A percentile compares a stretch with the other conserved stretches of the same genome.
These are phyloP conservation scores for Neolentinus lepideus DNA, from an alignment of 1,284 basidiomycete genomes.

Conservation along the genomic window DNA sequence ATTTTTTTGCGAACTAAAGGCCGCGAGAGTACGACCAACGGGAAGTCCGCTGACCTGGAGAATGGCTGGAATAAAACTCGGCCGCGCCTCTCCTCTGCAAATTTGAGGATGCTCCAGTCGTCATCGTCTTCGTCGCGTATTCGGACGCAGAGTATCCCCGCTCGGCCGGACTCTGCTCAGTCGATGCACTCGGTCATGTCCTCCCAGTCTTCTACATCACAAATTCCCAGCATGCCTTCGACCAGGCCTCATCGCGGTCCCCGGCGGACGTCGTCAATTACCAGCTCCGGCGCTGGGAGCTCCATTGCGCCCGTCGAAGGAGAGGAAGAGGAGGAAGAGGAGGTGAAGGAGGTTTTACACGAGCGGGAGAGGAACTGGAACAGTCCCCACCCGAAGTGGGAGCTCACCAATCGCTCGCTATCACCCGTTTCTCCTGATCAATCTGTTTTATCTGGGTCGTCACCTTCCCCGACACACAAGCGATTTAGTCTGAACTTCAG, in stretches of 20 bases:
- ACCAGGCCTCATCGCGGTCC: conserved; percentile 10
- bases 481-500: not conserved
- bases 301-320: conserved; percentile 25
- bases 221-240: not conserved
- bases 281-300: not conserved
- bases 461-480: conserved; percentile 8
- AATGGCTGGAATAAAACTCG: conserved; percentile 49
- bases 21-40: conserved; percentile 31
- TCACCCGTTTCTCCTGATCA: conserved; percentile 1
- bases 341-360: conserved; percentile 31
- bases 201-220: not conserved
- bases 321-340: conserved; percentile 25
- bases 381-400: conserved; percentile 47
- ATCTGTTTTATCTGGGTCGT: conserved; percentile 14
- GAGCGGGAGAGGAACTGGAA: conserved; percentile 52
- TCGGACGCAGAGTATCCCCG: conserved; percentile 18
- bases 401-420: conserved; percentile 4
- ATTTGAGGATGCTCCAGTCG: conserved; percentile 15
- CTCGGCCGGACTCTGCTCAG: conserved; percentile 17
- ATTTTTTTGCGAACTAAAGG: conserved; percentile 30
- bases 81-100: conserved; percentile 20
- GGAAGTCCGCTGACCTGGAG: conserved; percentile 40
- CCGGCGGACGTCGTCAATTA: conserved; percentile 31
- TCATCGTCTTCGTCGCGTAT: conserved; percentile 15
- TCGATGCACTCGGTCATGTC: not conserved